Evolutionary conservation across 139 green algal genomes (phyloP), one percentile per base, ranked within the genome.

Genomic region (Tetradesmus obliquus): DNA sequence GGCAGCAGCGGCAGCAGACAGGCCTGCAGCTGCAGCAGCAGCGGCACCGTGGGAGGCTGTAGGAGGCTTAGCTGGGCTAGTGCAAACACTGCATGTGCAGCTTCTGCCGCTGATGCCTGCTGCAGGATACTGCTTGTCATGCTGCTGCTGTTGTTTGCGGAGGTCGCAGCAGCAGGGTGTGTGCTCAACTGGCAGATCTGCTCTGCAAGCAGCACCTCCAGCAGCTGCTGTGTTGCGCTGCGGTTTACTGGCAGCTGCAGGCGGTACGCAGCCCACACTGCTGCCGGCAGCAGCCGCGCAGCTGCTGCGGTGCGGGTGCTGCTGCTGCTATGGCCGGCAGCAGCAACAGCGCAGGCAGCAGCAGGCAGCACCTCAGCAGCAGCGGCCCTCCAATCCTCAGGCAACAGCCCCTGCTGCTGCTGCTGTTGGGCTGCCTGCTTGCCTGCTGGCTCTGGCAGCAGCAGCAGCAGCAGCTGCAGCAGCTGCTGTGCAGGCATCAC

Each of bases 401-500:
- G 82, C 20, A 87, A 8, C 79, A 83, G 17, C 24, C 76, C 54
- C 45, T 91, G 84, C 55, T 88, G 84, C 84, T 88, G 84, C 24
- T 55, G 84, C 58, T 79, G 58, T 60, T 79, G 60, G 3, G 10
- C 2, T 19, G n/a, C 9, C 60, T 24, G 55, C n/a, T 81, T 4
- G 9, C 24, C 3, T 24, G 66, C n/a, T 24, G 66, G 17, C 17
- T 6, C 17, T 24, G 66, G 66, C 66, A 76, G 66, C 66, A 10
- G 66, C 2, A 19, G 66, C 2, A 19, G 13, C 17, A 79, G 58
- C 60, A 57, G 84, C 84, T 81, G 58, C 32, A 81, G 58, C 84
- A 81, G 57, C 84, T 89, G 24, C 55, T 20, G 15, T 24, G 22
- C 53, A 8, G 55, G 20, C 83, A 79, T 74, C 10, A 2, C 22